Percentiles rank a stretch among this genome's conserved stretches.
phyloP scores from a whole-genome alignment of 495 filamentous ascomycete species.

The Penicillium ochrochloron region DNA sequence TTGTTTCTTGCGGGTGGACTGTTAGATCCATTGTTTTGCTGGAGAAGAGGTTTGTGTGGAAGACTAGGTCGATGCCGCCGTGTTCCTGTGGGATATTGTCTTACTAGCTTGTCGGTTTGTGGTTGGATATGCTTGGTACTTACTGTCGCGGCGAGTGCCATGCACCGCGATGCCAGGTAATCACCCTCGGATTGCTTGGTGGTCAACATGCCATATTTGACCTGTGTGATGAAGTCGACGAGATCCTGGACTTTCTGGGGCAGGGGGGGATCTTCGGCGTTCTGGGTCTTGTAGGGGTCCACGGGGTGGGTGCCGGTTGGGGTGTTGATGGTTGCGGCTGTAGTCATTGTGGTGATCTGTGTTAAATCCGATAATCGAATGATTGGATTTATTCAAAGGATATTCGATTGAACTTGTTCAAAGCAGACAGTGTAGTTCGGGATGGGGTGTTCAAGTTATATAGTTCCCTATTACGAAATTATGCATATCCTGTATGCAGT shows the following conservation, averaged over 20 bases:
- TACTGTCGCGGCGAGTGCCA: conserved; percentile 88
- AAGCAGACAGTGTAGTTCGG: no score
- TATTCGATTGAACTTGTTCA: no score
- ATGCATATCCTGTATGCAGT: conserved; percentile 17
- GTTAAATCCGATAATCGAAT: no score
- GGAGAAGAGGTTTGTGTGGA: conserved; percentile 92
- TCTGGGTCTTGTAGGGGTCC: conserved; percentile 83
- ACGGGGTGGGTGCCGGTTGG: conserved; percentile 62
- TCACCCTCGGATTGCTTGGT: conserved; percentile 71
- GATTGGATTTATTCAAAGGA: no score
- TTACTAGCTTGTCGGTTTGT: no score
- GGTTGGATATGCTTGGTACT: conserved; percentile 3
- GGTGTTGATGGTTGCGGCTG: conserved; percentile 57
- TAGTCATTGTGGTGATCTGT: conserved; percentile 36
- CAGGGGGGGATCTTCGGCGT: conserved; percentile 62
- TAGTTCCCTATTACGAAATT: neutral
- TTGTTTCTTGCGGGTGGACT: conserved; percentile 70
- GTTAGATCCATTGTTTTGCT: conserved; percentile 87
- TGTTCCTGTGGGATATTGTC: conserved; percentile 57
- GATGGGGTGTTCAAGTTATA: conserved; percentile 10
- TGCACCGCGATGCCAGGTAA: conserved; percentile 77
- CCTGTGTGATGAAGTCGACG: conserved; percentile 63
- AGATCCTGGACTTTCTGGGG: conserved; percentile 83
- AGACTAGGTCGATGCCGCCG: conserved; percentile 83
- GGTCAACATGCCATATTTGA: conserved; percentile 83